These are phyloP conservation scores for Arbutus unedo DNA, from an alignment of 148 eudicot genomes.

Conservation along the genomic window DNA sequence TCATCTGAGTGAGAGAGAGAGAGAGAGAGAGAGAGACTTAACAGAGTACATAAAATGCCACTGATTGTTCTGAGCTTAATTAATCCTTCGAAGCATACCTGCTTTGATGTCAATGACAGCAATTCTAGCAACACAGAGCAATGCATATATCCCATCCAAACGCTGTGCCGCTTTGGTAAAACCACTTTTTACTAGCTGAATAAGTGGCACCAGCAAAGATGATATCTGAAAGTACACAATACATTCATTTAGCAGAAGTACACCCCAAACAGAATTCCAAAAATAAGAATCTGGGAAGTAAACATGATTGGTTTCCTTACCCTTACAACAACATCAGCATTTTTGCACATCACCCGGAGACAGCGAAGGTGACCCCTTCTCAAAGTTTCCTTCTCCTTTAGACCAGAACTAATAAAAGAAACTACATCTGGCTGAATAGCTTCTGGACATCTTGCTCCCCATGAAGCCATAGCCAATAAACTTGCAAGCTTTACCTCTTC, in stretches of 20 bases:
- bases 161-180: conserved; percentile 83
- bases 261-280: background rate
- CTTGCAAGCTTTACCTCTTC: conserved; percentile 91
- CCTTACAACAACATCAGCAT: conserved; percentile 57
- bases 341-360: conserved; percentile 62
- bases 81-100: conserved; percentile 35
- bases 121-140: conserved; percentile 67
- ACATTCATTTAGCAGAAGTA: conserved; percentile 2
- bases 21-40: background rate
- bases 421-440: conserved; percentile 53
- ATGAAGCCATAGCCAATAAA: conserved; percentile 69
- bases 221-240: conserved; percentile 50
- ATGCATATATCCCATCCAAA: conserved; percentile 87
- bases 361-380: conserved; percentile 91
- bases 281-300: conserved; percentile 1
- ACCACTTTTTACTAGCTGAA: conserved; percentile 86
- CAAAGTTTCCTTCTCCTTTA: conserved; percentile 87
- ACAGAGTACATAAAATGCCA: background rate
- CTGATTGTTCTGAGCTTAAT: background rate
- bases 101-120: conserved; percentile 88
- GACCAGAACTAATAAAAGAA: conserved; percentile 65
- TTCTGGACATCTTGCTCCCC: conserved; percentile 68
- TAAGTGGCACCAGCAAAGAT: conserved; percentile 64
- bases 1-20: conserved; percentile 52
- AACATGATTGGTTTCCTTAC: conserved; percentile 32